A percentile compares a stretch with the other conserved stretches of the same genome.
Conservation (phyloP, 352 stramenopile genomes). For the Phytophthora podocarpi region DNA sequence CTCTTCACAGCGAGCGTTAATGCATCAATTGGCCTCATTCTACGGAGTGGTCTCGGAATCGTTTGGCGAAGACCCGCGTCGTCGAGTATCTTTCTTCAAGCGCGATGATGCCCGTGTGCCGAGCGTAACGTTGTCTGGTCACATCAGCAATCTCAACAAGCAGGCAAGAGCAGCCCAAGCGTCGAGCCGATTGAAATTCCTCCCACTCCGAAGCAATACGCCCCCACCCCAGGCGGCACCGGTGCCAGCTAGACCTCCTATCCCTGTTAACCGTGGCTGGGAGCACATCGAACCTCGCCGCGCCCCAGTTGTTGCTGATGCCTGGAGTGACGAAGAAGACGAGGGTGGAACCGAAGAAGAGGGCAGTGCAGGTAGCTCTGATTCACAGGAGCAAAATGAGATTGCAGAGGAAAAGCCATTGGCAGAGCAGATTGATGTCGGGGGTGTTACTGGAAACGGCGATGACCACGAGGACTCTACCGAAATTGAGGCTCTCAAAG, state of each 20-base stretch:
- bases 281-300: slow-evolving; percentile 65
- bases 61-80: slow-evolving; percentile 71
- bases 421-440: not conserved
- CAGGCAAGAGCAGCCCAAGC: slow-evolving; percentile 31
- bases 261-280: slow-evolving; percentile 65
- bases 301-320: slow-evolving; percentile 54
- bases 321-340: slow-evolving; percentile 82
- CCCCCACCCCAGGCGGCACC: slow-evolving; percentile 25
- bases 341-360: slow-evolving; percentile 23
- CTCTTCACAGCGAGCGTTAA: slow-evolving; percentile 54
- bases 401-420: slow-evolving; percentile 14
- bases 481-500: slow-evolving; percentile 18
- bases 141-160: slow-evolving; percentile 43
- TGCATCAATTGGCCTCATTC: slow-evolving; percentile 73
- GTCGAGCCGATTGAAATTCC: slow-evolving; percentile 55
- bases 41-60: slow-evolving; percentile 78
- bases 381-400: slow-evolving; percentile 19
- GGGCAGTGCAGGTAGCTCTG: slow-evolving; percentile 10
- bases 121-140: slow-evolving; percentile 59
- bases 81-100: slow-evolving; percentile 84
- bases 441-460: not conserved
- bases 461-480: slow-evolving; percentile 5
- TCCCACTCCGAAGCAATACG: slow-evolving; percentile 48
- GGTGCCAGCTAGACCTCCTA: slow-evolving; percentile 23
- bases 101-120: slow-evolving; percentile 56